Evolutionary conservation across 352 stramenopile genomes (phyloP).

Genomic region (Globisporangium cederbergense): DNA sequence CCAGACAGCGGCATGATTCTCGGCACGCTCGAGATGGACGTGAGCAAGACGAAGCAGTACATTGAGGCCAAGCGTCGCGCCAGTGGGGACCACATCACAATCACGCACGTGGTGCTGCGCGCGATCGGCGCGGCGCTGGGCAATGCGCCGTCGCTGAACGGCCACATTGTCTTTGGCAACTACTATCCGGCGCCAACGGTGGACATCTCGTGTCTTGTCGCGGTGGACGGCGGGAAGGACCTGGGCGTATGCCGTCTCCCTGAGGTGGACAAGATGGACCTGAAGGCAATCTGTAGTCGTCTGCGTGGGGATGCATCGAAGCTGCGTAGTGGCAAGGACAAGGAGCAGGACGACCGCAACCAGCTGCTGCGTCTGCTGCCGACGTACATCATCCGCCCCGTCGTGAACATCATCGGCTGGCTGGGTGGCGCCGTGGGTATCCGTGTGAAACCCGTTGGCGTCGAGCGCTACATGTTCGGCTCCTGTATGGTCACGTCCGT

Average conservation of each 20-base stretch:
- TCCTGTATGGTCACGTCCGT: conserved; percentile 70
- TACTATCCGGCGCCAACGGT: conserved; percentile 62
- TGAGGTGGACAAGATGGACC: conserved; percentile 51
- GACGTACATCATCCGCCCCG: conserved; percentile 47
- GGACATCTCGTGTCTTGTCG: conserved; percentile 66
- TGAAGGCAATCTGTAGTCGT: conserved; percentile 40
- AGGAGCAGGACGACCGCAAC: conserved; percentile 61
- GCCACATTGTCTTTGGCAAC: conserved; percentile 66
- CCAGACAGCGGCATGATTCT: conserved; percentile 67
- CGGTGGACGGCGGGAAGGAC: conserved; percentile 54
- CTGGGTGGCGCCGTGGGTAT: conserved; percentile 55
- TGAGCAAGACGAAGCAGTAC: conserved; percentile 58
- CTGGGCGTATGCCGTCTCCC: conserved; percentile 49
- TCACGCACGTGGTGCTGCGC: conserved; percentile 67
- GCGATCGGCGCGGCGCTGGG: conserved; percentile 48
- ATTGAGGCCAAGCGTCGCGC: conserved; percentile 50
- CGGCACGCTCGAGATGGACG: conserved; percentile 62
- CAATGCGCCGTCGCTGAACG: conserved; percentile 60
- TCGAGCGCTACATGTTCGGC: conserved; percentile 75
- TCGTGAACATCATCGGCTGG: conserved; percentile 62
- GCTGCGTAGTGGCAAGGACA: conserved; percentile 51
- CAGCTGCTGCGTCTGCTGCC: conserved; percentile 53
- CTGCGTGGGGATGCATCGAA: conserved; percentile 50
- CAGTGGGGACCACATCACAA: conserved; percentile 50
- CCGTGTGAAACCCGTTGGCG: conserved; percentile 44